These are phyloP conservation scores for Adansonia gregorii DNA, from an alignment of 441 rosid genomes.

Conservation along the genomic window DNA sequence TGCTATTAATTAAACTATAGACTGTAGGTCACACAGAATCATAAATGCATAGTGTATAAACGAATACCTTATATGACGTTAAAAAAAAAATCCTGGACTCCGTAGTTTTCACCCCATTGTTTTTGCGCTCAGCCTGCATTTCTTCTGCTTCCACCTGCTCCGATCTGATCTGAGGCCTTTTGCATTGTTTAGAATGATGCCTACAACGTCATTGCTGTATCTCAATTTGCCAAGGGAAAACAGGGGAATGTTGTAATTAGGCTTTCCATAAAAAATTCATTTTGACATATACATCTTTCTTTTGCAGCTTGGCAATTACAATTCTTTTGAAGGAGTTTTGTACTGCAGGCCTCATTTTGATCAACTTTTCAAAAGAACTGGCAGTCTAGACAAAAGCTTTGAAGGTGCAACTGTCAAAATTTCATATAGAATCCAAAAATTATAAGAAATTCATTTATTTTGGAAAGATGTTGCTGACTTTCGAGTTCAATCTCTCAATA, in stretches of 20 bases:
- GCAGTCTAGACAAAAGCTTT: slow-evolving; percentile 96
- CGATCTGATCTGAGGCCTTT: not conserved
- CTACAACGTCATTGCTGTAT: not conserved
- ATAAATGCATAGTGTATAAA: not conserved
- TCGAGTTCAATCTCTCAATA: slow-evolving; percentile 18
- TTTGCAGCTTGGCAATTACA: slow-evolving; percentile 92
- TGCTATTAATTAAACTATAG: not conserved
- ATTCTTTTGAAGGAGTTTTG: slow-evolving; percentile 95
- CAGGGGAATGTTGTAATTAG: not conserved
- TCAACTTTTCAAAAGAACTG: slow-evolving; percentile 93
- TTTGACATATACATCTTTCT: slow-evolving; percentile 26
- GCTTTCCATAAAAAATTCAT: not conserved
- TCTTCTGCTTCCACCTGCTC: not conserved
- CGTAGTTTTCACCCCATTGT: not conserved
- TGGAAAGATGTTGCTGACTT: slow-evolving; percentile 21
- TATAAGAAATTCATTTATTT: not conserved
- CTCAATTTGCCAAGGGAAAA: not conserved
- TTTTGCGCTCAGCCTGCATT: not conserved
- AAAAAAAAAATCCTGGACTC: not conserved
- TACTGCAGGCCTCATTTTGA: slow-evolving; percentile 98
- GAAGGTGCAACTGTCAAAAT: slow-evolving; percentile 59
- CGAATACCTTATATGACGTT: not conserved
- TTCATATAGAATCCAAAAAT: not conserved
- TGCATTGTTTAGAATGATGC: not conserved
- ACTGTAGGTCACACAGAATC: not conserved